Percentiles rank a stretch among this genome's conserved stretches.
Conservation (phyloP, 2,329 filamentous ascomycete species). For the Nothopassalora personata region DNA sequence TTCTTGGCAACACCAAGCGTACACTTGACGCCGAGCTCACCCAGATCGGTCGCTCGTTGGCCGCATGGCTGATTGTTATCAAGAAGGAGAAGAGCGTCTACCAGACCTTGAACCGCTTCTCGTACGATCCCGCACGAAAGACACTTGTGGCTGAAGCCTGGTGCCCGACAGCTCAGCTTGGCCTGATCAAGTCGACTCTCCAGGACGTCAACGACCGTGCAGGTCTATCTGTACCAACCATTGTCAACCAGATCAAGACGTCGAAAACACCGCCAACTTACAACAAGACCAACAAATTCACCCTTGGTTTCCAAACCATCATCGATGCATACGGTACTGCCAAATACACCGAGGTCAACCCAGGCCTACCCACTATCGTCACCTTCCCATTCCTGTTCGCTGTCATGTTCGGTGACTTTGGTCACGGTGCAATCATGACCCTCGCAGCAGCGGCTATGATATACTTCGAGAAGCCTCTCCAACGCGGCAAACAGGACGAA, state of each 20-base stretch:
- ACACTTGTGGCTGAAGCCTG: constrained; percentile 97
- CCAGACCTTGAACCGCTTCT: constrained; percentile 90
- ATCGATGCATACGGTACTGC: constrained; percentile 97
- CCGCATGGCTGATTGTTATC: constrained; percentile 95
- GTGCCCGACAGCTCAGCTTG: constrained; percentile 87
- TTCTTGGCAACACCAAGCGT: constrained; percentile 89
- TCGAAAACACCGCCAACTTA: constrained; percentile 97
- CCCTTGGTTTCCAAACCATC: constrained; percentile 96
- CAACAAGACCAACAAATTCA: constrained; percentile 97
- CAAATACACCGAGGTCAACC: constrained; percentile 96
- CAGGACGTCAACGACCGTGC: constrained; percentile 96
- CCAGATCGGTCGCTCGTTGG: constrained; percentile 86
- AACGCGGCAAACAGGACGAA: constrained; percentile 86
- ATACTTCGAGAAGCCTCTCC: constrained; percentile 83
- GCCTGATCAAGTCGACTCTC: constrained; percentile 83
- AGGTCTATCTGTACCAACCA: constrained; percentile 92
- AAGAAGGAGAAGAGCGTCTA: constrained; percentile 99
- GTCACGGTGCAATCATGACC: constrained; percentile 87
- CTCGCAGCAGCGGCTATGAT: constrained; percentile 84
- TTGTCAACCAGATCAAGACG: constrained; percentile 95
- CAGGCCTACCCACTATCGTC: constrained; percentile 87
- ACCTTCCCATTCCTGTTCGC: constrained; percentile 99
- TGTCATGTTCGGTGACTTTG: constrained; percentile 99
- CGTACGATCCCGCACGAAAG: constrained; percentile 90
- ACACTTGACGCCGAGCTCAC: constrained; percentile 89